A percentile compares a stretch with the other conserved stretches of the same genome.
phyloP scores from a whole-genome alignment of 2,329 filamentous ascomycete species.

The Samsoniella hepiali region DNA sequence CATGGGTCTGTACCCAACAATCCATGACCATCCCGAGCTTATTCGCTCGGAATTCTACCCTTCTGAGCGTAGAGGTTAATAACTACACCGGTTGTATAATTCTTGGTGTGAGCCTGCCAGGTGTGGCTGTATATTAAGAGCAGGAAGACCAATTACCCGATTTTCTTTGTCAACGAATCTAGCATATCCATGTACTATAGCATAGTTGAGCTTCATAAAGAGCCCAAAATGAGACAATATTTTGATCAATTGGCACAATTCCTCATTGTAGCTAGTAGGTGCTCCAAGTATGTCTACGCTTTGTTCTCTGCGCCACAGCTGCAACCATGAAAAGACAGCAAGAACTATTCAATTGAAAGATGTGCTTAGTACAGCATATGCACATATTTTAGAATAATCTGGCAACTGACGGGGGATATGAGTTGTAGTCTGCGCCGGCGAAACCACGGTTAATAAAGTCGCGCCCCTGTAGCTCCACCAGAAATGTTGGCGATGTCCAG shows the following conservation, averaged over 20 bases:
- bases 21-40: conserved; percentile 84
- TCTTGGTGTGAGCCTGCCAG: not conserved
- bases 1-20: conserved; percentile 85
- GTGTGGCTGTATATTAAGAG: conserved; percentile 9
- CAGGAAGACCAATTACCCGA: not conserved
- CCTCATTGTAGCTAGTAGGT: not conserved
- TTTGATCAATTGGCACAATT: not conserved
- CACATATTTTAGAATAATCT: not conserved
- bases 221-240: not conserved
- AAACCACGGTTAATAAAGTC: conserved; percentile 16
- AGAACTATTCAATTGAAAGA: not conserved
- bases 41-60: conserved; percentile 45
- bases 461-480: conserved; percentile 17
- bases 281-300: not conserved
- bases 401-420: not conserved
- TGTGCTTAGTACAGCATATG: not conserved
- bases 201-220: not conserved
- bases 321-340: not conserved
- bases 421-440: conserved; percentile 9
- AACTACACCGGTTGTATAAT: not conserved
- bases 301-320: too few relatives aligned
- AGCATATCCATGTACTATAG: conserved; percentile 17
- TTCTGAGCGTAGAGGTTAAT: conserved; percentile 9
- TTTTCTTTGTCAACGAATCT: conserved; percentile 10
- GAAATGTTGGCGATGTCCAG: conserved; percentile 15